Conservation (phyloP, 1,284 basidiomycete genomes). For the Caloboletus inedulis region DNA sequence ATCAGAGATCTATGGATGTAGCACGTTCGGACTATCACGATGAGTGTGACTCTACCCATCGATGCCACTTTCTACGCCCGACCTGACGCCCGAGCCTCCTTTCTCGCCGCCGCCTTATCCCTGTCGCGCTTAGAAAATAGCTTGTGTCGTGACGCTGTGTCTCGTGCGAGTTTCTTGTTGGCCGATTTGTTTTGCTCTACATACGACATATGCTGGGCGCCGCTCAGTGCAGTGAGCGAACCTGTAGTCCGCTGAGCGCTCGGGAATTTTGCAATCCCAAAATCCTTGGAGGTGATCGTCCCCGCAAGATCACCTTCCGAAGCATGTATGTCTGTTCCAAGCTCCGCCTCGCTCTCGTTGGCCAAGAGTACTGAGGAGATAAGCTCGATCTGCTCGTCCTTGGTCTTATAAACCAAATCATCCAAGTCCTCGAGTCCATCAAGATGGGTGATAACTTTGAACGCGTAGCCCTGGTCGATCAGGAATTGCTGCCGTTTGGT, state of each 20-base stretch:
- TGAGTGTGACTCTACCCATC: conserved; percentile 1
- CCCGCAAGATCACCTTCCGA: conserved; percentile 77
- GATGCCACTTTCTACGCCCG: conserved; percentile 28
- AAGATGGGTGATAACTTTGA: conserved; percentile 98
- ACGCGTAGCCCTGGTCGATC: conserved; percentile 98
- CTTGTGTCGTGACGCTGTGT: conserved; percentile 66
- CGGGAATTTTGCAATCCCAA: conserved; percentile 58
- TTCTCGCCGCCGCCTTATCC: conserved; percentile 55
- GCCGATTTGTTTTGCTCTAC: conserved; percentile 89
- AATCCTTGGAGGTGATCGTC: conserved; percentile 76
- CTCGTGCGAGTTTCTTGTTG: conserved; percentile 80
- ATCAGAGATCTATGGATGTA: conserved; percentile 14
- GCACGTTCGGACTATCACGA: conserved; percentile 20
- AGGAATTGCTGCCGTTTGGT: conserved; percentile 99
- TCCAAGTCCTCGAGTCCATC: conserved; percentile 87
- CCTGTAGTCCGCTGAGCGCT: conserved; percentile 82
- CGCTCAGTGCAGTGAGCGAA: conserved; percentile 80
- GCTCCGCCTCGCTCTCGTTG: conserved; percentile 87
- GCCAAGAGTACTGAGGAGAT: conserved; percentile 90
- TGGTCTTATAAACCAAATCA: conserved; percentile 88
- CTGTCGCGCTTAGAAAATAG: conserved; percentile 81
- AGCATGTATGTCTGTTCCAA: conserved; percentile 78
- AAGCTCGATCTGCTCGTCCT: conserved; percentile 93
- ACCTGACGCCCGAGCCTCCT: conserved; percentile 44
- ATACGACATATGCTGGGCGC: conserved; percentile 88